These are phyloP conservation scores for Monosporascus sp. DNA, from an alignment of 2,329 filamentous ascomycete species.

Conservation along the genomic window DNA sequence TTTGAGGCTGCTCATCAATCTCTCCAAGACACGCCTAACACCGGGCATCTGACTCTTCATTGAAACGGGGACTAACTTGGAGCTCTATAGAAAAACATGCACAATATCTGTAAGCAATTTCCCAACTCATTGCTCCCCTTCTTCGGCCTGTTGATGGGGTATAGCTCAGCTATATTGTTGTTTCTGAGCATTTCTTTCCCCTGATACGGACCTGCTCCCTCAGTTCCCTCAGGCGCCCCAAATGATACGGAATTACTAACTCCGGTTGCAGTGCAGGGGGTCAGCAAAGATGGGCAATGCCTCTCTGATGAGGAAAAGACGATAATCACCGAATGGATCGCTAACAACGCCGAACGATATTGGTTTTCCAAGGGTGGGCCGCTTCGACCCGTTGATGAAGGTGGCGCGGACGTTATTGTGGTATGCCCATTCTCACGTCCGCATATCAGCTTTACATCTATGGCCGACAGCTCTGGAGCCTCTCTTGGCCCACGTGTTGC, in stretches of 20 bases:
- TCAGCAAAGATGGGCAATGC: slow-evolving; percentile 60
- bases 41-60: no score
- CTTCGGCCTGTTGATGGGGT: no score
- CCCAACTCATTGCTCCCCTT: background rate
- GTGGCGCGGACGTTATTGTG: slow-evolving; percentile 71
- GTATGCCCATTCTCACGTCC: slow-evolving; percentile 29
- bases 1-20: no score
- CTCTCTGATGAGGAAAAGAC: slow-evolving; percentile 57
- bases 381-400: slow-evolving; percentile 56
- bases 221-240: no score
- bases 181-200: no score
- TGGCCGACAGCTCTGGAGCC: no score
- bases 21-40: no score
- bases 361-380: slow-evolving; percentile 68
- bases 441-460: no score
- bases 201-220: no score
- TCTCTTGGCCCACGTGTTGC: no score
- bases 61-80: no score
- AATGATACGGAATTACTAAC: background rate
- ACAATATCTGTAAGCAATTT: slow-evolving; percentile 59
- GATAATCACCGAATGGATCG: slow-evolving; percentile 65
- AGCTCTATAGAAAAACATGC: slow-evolving; percentile 60
- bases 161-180: no score
- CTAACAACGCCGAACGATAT: slow-evolving; percentile 67
- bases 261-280: slow-evolving; percentile 57